Percentiles rank a stretch among this genome's conserved stretches.
phyloP scores from a whole-genome alignment of 805 yeast species.

The Starmera caribaea region DNA sequence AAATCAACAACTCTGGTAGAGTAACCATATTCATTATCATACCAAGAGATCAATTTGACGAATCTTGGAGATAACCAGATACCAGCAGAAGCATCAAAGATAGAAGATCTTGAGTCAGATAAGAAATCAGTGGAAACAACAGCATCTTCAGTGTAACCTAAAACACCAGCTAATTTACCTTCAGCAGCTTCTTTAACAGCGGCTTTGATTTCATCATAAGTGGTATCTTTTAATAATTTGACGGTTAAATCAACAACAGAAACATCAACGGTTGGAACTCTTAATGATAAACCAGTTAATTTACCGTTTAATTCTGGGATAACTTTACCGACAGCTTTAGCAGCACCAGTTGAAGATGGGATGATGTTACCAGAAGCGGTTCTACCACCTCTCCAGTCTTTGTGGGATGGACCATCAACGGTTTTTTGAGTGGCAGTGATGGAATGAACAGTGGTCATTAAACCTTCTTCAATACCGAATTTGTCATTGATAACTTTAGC shows the following conservation, averaged over 20 bases:
- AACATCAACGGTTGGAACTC: conserved; percentile 91
- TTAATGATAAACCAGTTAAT: conserved; percentile 88
- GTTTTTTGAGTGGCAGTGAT: conserved; percentile 95
- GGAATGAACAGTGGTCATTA: conserved; percentile 95
- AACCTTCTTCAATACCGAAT: conserved; percentile 84
- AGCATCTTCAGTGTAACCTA: conserved; percentile 66
- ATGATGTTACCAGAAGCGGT: conserved; percentile 93
- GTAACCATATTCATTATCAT: conserved; percentile 64
- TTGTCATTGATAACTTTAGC: conserved; percentile 82
- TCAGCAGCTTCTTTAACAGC: conserved; percentile 70
- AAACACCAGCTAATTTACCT: conserved; percentile 68
- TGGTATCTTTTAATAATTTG: conserved; percentile 64
- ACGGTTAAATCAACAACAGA: conserved; percentile 91
- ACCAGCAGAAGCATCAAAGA: conserved; percentile 58
- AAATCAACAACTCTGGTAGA: conserved; percentile 63
- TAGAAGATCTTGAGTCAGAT: conserved; percentile 45
- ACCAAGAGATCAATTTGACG: conserved; percentile 59
- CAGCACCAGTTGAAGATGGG: conserved; percentile 96
- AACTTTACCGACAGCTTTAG: conserved; percentile 95
- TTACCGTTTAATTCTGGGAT: conserved; percentile 86
- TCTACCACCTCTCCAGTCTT: conserved; percentile 99
- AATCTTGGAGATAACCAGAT: conserved; percentile 55
- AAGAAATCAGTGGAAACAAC: conserved; percentile 60
- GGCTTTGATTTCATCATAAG: conserved; percentile 76
- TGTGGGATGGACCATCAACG: conserved; percentile 94